Evolutionary conservation across 2,329 filamentous ascomycete species (phyloP).

Genomic region (Verticillium albo-atrum): DNA sequence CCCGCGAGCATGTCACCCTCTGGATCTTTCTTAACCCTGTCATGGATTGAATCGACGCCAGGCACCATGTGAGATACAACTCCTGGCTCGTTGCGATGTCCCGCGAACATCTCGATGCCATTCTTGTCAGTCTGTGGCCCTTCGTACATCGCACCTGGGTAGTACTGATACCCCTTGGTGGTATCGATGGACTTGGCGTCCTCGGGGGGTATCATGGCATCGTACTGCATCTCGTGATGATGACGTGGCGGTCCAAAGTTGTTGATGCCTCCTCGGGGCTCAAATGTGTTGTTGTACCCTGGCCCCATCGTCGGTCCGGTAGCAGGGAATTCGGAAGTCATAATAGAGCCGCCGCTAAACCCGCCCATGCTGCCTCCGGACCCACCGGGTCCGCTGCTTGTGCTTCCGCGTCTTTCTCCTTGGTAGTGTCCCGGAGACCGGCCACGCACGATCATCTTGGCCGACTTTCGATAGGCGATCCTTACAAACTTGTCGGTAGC

Average conservation of each 20-base stretch:
- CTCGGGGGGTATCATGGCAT: conserved; percentile 46
- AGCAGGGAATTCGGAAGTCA: conserved; percentile 33
- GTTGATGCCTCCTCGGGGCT: conserved; percentile 26
- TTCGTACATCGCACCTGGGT: conserved; percentile 46
- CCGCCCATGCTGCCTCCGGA: conserved; percentile 57
- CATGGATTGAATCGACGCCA: conserved; percentile 20
- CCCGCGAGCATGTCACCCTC: conserved; percentile 40
- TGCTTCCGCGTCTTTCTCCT: conserved; percentile 62
- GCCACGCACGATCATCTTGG: conserved; percentile 82
- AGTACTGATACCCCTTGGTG: conserved; percentile 52
- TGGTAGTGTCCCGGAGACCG: conserved; percentile 79
- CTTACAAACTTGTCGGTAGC: conserved; percentile 57
- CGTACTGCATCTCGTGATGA: conserved; percentile 45
- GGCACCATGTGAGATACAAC: conserved; percentile 24
- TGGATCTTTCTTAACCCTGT: conserved; percentile 43
- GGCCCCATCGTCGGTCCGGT: conserved; percentile 33
- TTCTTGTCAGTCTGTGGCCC: conserved; percentile 16
- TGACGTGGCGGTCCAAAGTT: conserved; percentile 38
- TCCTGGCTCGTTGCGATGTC: conserved; percentile 29
- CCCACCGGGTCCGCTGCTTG: conserved; percentile 63
- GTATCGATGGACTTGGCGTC: conserved; percentile 45
- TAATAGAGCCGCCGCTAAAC: conserved; percentile 30
- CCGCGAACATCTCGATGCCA: conserved; percentile 45
- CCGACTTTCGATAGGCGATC: conserved; percentile 67
- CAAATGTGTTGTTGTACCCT: conserved; percentile 22